Base-by-base conservation (phyloP, 1,139 yeast species). In the Ogataea hybrid region DNA sequence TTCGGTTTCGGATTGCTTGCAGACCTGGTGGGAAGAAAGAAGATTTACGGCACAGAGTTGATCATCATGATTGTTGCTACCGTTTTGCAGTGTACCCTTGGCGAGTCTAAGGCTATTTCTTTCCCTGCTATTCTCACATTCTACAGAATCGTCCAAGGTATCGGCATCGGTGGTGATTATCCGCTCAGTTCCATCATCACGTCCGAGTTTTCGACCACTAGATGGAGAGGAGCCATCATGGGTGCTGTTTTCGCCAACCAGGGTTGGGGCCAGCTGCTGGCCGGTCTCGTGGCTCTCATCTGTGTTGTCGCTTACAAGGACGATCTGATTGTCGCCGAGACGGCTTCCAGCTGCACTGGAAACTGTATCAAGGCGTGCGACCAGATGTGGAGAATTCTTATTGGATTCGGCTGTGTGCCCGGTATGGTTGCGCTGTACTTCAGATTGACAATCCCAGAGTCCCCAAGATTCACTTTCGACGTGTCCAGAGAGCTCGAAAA, bases 101-200 rank as follows among this genome's bases (percentile, higher is more conserved):
- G 94, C 57, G 53, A 64, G 6, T 76, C 94, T 21, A 78, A 86
- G 25, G 90, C 84, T 49, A 67, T 86, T 50, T 75, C 73, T 63
- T 84, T 86, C 58, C 79, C 78, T 38, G 95, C 90, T 40, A 72
- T 84, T 42, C 72, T 86, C 51, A 68, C 81, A n/a, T 79, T 83
- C 55, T 80, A 79, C 67, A 82, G 95, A 77, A 80, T 86, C 52
- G 61, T 85, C 49, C 82, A 82, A 87, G 96, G 96, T 72, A 81
- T 92, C 58, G 98, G 98, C 81, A 94, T 92, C 59, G 98, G 98
- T 72, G 98, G 97, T 76, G 98, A 92, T 70, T 92, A 92, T 69
- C 98, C 98, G 57, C 79, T 92, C 68, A 89, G 97, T 32, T 92
- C 97, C 32, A 84, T 86, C 65, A 86, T 86, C 56, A 83, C 95